phyloP scores from a whole-genome alignment of 1,284 basidiomycete genomes.

The Takashimella tepidaria region DNA sequence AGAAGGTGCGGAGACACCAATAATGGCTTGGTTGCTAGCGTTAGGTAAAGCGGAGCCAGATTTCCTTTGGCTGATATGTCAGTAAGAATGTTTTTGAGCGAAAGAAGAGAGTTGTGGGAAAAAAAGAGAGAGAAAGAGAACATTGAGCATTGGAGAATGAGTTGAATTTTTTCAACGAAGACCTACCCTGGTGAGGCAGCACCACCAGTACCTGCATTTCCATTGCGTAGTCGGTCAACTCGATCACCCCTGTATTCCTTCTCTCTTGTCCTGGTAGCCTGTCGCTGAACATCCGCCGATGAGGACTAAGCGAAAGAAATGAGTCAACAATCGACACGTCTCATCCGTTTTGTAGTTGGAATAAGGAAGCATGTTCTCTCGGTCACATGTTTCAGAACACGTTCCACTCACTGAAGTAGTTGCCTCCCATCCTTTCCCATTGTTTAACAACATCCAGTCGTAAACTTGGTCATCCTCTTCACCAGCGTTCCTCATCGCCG shows the following conservation, averaged over 20 bases:
- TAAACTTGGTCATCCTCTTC: slow-evolving; percentile 83
- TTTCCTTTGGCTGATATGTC: no score
- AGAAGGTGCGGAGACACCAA: slow-evolving; percentile 43
- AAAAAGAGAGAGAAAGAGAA: no score
- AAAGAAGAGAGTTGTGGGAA: no score
- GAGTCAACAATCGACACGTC: no score
- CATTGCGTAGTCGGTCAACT: slow-evolving; percentile 47
- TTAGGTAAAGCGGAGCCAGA: slow-evolving; percentile 42
- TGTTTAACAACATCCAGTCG: slow-evolving; percentile 85
- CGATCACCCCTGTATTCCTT: slow-evolving; percentile 43
- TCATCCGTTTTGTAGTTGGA: no score
- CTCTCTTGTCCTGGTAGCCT: slow-evolving; percentile 37
- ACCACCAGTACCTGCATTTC: slow-evolving; percentile 34
- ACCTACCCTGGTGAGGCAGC: slow-evolving; percentile 38
- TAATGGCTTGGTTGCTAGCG: slow-evolving; percentile 47
- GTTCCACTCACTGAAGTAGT: slow-evolving; percentile 55
- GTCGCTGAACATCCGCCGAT: slow-evolving; percentile 26
- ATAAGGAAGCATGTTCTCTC: no score
- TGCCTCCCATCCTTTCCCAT: slow-evolving; percentile 91
- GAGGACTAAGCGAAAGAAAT: slow-evolving; percentile 7
- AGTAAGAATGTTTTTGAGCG: no score
- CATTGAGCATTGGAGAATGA: no score
- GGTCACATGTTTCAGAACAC: no score
- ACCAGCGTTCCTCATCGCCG: slow-evolving; percentile 81
- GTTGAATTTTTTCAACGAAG: no score